These are phyloP conservation scores for Podila clonocystis DNA, from an alignment of 192 early-diverging fungal genomes.

Conservation along the genomic window DNA sequence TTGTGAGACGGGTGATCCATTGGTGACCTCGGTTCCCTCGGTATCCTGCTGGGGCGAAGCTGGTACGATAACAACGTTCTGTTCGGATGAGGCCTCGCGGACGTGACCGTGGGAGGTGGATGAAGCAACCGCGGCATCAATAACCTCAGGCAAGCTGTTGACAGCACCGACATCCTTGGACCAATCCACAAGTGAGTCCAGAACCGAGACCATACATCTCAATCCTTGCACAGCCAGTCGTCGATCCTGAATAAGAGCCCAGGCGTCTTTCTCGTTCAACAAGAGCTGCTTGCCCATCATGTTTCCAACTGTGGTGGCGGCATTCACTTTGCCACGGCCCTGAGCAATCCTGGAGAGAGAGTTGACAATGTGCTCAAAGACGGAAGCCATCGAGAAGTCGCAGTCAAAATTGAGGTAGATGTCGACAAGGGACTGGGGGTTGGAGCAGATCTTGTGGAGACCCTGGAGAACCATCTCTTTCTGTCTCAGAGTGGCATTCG, in stretches of 20 bases:
- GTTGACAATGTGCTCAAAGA: conserved; percentile 89
- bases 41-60: conserved; percentile 26
- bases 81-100: conserved; percentile 25
- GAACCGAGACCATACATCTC: conserved; percentile 66
- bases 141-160: conserved; percentile 23
- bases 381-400: conserved; percentile 80
- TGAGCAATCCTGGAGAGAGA: conserved; percentile 63
- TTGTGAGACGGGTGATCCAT: conserved; percentile 24
- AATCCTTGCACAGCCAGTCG: conserved; percentile 59
- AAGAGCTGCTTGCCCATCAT: conserved; percentile 54
- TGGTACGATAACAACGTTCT: conserved; percentile 7
- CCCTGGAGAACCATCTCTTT: conserved; percentile 80
- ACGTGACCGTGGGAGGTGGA: conserved; percentile 23
- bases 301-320: conserved; percentile 42
- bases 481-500: conserved; percentile 70
- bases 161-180: conserved; percentile 60
- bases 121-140: not conserved
- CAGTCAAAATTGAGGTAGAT: conserved; percentile 97
- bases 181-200: conserved; percentile 75
- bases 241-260: conserved; percentile 53
- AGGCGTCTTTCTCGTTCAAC: conserved; percentile 51
- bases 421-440: conserved; percentile 85
- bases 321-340: conserved; percentile 50
- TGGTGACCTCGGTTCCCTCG: conserved; percentile 7
- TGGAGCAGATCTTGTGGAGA: conserved; percentile 73